A percentile compares a stretch with the other conserved stretches of the same genome.
These are phyloP conservation scores for Chlamydomonas sphaeroides DNA, from an alignment of 139 green algal genomes.

Conservation along the genomic window DNA sequence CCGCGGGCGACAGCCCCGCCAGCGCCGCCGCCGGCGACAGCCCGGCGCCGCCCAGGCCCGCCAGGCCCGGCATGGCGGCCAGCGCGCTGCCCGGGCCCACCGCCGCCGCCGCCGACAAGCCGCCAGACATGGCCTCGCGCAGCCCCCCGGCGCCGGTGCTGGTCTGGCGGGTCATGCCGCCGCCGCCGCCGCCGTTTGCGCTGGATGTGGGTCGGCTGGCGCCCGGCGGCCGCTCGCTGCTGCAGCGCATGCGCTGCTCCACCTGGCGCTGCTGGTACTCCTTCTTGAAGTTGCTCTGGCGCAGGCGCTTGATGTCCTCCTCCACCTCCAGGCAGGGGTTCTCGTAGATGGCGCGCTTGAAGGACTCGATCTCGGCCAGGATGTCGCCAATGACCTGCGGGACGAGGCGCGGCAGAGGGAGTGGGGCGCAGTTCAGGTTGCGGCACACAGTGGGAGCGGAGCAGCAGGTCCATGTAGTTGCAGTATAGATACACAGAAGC, in stretches of 20 bases:
- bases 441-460: no score
- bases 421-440: no score
- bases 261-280: conserved; percentile 51
- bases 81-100: no score
- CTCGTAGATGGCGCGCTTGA: conserved; percentile 50
- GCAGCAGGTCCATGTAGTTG: no score
- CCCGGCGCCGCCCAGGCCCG: no score
- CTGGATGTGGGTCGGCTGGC: background rate
- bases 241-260: conserved; percentile 29
- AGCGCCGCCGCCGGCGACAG: no score
- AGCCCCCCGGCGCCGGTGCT: no score
- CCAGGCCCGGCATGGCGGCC: no score
- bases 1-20: no score
- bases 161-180: no score
- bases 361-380: conserved; percentile 34
- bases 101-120: background rate
- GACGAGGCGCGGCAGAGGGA: no score
- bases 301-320: conserved; percentile 49
- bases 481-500: no score
- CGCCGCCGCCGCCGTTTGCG: background rate
- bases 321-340: conserved; percentile 51
- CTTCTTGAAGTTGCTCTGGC: conserved; percentile 58
- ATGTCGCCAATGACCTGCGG: conserved; percentile 34
- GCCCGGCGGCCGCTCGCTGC: background rate
- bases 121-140: background rate